Conservation (phyloP, 306 rosid genomes). For the Pterocarpus macrocarpus region DNA sequence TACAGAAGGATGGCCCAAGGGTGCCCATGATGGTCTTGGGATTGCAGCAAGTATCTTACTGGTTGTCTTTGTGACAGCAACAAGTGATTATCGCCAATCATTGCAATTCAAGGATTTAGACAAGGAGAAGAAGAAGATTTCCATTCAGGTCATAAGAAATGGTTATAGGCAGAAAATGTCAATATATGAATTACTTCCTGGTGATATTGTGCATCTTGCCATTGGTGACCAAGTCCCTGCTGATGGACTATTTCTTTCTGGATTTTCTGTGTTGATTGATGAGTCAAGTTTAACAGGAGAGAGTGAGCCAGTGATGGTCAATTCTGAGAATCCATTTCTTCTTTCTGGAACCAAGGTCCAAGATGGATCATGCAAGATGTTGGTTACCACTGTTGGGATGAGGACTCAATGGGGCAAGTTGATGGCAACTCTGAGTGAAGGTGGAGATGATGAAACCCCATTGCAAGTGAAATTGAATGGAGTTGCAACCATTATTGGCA, state of each 20-base stretch:
- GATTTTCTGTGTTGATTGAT: constrained; percentile 84
- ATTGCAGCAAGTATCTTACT: constrained; percentile 92
- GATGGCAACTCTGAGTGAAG: constrained; percentile 96
- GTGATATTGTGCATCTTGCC: constrained; percentile 89
- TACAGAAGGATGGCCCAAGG: constrained; percentile 94
- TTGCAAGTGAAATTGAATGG: constrained; percentile 95
- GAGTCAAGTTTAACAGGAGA: constrained; percentile 98
- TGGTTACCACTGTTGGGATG: constrained; percentile 95
- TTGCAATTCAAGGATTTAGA: constrained; percentile 94
- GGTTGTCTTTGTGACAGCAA: constrained; percentile 96
- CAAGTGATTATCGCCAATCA: constrained; percentile 93
- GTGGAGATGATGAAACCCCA: constrained; percentile 98
- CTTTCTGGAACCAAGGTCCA: constrained; percentile 96
- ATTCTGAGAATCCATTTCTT: constrained; percentile 77
- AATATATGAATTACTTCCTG: constrained; percentile 91
- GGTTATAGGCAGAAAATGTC: constrained; percentile 94
- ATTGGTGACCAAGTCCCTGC: constrained; percentile 98
- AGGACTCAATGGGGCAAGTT: constrained; percentile 99
- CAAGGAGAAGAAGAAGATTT: constrained; percentile 93
- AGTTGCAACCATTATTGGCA: constrained; percentile 96
- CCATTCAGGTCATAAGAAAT: constrained; percentile 89
- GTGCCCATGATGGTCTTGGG: constrained; percentile 97
- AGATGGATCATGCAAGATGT: constrained; percentile 95
- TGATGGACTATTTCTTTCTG: constrained; percentile 86
- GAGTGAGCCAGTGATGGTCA: constrained; percentile 90